These are phyloP conservation scores for Serendipita sp. DNA, from an alignment of 1,284 basidiomycete species.

Conservation along the genomic window DNA sequence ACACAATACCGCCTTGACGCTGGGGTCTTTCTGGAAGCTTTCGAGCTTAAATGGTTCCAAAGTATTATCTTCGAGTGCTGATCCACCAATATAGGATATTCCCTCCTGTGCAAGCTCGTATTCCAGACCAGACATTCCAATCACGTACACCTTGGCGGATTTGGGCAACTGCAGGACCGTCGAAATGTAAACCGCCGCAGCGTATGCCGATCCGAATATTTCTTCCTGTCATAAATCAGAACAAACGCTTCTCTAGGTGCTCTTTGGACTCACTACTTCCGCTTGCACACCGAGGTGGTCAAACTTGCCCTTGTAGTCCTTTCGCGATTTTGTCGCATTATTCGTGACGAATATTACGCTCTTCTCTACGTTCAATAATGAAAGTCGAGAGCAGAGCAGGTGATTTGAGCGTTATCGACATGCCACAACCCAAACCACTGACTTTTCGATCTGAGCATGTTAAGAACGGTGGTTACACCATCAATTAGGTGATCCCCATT, in stretches of 20 bases:
- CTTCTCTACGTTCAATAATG: conserved; percentile 43
- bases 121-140: conserved; percentile 86
- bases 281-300: conserved; percentile 78
- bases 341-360: conserved; percentile 91
- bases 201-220: conserved; percentile 91
- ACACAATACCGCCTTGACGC: conserved; percentile 81
- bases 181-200: conserved; percentile 85
- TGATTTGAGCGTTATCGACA: conserved; percentile 11
- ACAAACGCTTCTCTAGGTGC: conserved; percentile 10
- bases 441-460: conserved; percentile 51
- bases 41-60: conserved; percentile 60
- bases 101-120: conserved; percentile 83
- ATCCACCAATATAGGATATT: conserved; percentile 70
- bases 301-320: conserved; percentile 81
- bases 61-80: conserved; percentile 70
- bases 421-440: conserved; percentile 20
- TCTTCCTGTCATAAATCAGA: conserved; percentile 50
- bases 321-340: conserved; percentile 90
- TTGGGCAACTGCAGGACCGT: conserved; percentile 78
- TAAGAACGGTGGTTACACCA: conserved; percentile 60
- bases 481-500: conserved; percentile 71
- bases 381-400: not conserved
- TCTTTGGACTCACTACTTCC: conserved; percentile 47
- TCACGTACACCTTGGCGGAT: conserved; percentile 90
- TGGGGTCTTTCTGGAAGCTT: conserved; percentile 57